These are phyloP conservation scores for Persicaria maculosa DNA, from an alignment of 148 eudicot species.

Conservation along the genomic window DNA sequence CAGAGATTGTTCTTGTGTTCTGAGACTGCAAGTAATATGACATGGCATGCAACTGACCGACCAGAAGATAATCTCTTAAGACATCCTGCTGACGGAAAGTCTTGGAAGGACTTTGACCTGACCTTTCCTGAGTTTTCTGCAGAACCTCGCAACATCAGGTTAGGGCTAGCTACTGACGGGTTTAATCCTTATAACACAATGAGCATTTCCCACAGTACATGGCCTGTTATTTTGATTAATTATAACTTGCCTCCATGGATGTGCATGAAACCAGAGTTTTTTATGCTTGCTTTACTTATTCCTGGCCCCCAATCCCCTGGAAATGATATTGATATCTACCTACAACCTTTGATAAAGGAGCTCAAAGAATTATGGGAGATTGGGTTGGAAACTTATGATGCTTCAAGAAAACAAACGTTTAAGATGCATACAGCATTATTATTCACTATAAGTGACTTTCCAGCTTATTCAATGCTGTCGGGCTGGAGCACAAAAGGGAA, in stretches of 20 bases:
- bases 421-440: neutral
- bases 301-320: neutral
- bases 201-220: neutral
- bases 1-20: neutral
- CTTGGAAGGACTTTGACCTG: no score
- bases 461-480: neutral
- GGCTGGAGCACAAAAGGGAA: neutral
- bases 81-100: no score
- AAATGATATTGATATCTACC: no score
- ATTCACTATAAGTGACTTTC: neutral
- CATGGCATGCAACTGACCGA: neutral
- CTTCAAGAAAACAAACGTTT: neutral
- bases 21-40: neutral
- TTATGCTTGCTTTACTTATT: neutral
- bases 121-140: neutral
- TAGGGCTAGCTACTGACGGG: neutral
- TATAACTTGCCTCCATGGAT: neutral
- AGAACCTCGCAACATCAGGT: neutral
- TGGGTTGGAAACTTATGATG: neutral
- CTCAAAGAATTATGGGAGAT: neutral
- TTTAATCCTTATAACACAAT: neutral
- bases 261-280: no score
- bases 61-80: neutral
- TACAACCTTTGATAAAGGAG: no score
- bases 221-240: neutral